Base-by-base conservation (phyloP, 805 yeast genomes). In the Lipomyces japonicus region DNA sequence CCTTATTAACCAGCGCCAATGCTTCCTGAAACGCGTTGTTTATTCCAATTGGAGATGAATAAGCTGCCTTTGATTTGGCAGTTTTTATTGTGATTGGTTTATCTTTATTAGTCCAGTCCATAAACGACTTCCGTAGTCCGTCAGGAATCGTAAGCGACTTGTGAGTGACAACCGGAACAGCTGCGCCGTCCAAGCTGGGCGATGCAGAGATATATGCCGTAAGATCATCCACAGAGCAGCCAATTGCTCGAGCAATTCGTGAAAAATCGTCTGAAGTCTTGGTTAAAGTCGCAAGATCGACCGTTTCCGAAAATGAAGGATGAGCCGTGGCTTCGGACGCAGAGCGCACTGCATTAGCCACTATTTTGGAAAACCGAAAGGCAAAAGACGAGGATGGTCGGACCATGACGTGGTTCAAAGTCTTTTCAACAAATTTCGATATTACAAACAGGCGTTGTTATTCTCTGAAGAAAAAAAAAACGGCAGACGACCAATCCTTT, bases 1-100 rank as follows among this genome's bases (percentile, higher is more conserved):
- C 63, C 40, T 70, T 62, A 58, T 76, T 73, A 51, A 86, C 66
- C 19, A 76, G 59, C 24, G 75, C 72, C 62, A 83, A 82, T 7
- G 91, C 83, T 25, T 74, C 63, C 50, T 80, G 77, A 65, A 84
- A 86, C 1, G 85, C 80, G 21, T 80, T 81, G 57, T 82, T 80
- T 30, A 86, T 72, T 1, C 78, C 81, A 35, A 65, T 67, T 9
- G 91, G 91, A 2, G 88, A 72, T 41, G 70, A 73, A 66, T 86
- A 85, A 51, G 75, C 32, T 12, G 22, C 22, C 16, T 42, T 39
- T n/a, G 48, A 38, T 38, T 41, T 42, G 16, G 18, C 40, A 5
- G 53, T 24, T 22, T 22, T 22, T 18, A 52, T 41, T 22, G 58
- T 44, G 22, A 28, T 25, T 12, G 61, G 57, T 24, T 46, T 18